Base-by-base conservation (phyloP, 2,329 filamentous ascomycete species). In the Aspergillus cejpii region DNA sequence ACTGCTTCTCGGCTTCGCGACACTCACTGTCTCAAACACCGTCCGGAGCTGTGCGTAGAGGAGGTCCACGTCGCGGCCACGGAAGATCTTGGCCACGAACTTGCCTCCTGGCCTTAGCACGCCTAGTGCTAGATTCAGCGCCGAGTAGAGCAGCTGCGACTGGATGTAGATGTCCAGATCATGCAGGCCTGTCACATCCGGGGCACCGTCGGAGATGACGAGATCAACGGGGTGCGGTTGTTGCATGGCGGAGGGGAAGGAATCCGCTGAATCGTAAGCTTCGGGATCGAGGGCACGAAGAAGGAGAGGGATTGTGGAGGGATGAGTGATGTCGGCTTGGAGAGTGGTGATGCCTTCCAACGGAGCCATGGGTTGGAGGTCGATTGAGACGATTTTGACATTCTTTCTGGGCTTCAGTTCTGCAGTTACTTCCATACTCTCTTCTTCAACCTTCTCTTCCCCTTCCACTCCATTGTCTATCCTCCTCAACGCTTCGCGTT, bases 91-190 rank as follows among this genome's bases (percentile, higher is more conserved):
- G 48, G 92, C 92, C 6, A 98, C 91, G 58, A 98, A 98, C 61
- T 88, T 94, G 51, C 92, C 92, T 34, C 92, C 92, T 0, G 90
- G 90, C 48, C 86, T 85, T 17, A 98, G 78, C 10, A 98, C 89
- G 62, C 91, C 94, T 10, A 96, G 80, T 0, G 92, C 89, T 2
- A 98, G 80, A 65, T 96, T 95, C 15, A 98, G 78, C 0, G 92
- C 92, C 0, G 91, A 88, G 67, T 94, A 96, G 39, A 98, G 83
- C 6, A 98, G 78, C 68, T 97, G 92, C 6, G 87, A 90, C 69
- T 98, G 92, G 14, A 98, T 87, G 68, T 98, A 98, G 56, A 97
- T 97, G 68, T 98, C 92, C 27, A 98, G 80, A 65, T 98, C 92
- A 66, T 98, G 92, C 1, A 98, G 77, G 15, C 92, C 92, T 0